Base-by-base conservation (phyloP, 164 flowering plant species). In the Nymphaea colorata region DNA sequence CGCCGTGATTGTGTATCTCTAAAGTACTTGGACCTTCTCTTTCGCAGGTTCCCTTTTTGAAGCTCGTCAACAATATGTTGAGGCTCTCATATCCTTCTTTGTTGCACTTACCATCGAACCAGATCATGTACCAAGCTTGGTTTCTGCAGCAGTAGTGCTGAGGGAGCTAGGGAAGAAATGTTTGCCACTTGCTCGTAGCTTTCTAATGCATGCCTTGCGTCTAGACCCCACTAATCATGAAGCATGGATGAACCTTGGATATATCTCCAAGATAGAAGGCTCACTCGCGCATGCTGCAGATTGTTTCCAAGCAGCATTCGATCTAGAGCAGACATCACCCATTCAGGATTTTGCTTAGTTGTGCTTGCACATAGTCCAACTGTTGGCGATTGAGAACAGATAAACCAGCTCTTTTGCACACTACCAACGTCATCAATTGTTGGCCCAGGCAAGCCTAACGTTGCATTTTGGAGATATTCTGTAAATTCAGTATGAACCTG, bases 241-340 rank as follows among this genome's bases (percentile, higher is more conserved):
- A 43, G 99, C 96, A 14, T 95, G 99, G 99, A 74, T 86, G 69
- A 82, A 77, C 68, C 87, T 91, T 43, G 98, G 99, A n/a, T 62
- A 75, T 67, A 70, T 95, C 67, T 78, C 87, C 43, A 95, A 86
- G 78, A 82, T 47, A 82, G 94, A 95, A 84, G 98, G 99, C 18
- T 85, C 77, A 7, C 47, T 82, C 25, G 81, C 80, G 43, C 89
- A 85, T 80, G 98, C 99, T 4, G 96, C 94, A 42, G 98, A 95
- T 44, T 87, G 73, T 75, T 95, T 91, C 72, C 99, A 90, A 73
- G 98, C 96, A 68, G 93, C 99, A 18, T 80, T 82, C 73, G 98
- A 95, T 74, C 87, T 95, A 43, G 68, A 86, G 74, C 76, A 76
- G 61, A 82, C 98, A 42, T 84, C 93, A 68, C 98, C 98, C 36